phyloP scores from a whole-genome alignment of 768 basidiomycete genomes.

The Mrakia gelida region DNA sequence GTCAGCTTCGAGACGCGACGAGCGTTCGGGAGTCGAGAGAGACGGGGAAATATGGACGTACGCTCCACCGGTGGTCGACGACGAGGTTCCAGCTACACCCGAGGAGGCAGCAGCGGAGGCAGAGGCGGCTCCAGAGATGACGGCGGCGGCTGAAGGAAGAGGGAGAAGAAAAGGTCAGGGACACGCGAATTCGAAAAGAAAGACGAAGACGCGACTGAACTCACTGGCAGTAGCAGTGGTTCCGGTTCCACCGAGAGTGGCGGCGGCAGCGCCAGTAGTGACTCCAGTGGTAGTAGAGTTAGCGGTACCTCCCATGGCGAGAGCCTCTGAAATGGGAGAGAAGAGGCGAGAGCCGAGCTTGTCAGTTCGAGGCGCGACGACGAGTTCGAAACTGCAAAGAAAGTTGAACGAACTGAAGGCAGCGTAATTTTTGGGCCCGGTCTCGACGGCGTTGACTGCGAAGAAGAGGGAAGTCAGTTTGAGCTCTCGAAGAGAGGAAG shows the following conservation, averaged over 20 bases:
- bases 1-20: background rate
- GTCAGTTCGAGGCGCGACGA: too few species aligned
- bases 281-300: background rate
- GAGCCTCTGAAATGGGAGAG: background rate
- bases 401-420: background rate
- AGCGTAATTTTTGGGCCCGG: background rate
- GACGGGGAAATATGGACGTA: background rate
- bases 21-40: background rate
- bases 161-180: background rate
- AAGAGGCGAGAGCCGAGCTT: background rate
- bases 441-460: background rate
- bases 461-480: too few species aligned
- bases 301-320: background rate
- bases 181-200: background rate
- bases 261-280: background rate
- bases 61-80: background rate
- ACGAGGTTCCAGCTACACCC: background rate
- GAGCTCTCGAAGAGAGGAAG: too few species aligned
- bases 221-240: background rate
- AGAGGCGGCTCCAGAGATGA: background rate
- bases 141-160: background rate
- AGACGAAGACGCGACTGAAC: background rate
- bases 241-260: background rate
- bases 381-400: background rate
- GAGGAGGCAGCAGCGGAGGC: background rate